Evolutionary conservation across 768 basidiomycete species (phyloP).

Genomic region (Paxillus ammoniavirescens): DNA sequence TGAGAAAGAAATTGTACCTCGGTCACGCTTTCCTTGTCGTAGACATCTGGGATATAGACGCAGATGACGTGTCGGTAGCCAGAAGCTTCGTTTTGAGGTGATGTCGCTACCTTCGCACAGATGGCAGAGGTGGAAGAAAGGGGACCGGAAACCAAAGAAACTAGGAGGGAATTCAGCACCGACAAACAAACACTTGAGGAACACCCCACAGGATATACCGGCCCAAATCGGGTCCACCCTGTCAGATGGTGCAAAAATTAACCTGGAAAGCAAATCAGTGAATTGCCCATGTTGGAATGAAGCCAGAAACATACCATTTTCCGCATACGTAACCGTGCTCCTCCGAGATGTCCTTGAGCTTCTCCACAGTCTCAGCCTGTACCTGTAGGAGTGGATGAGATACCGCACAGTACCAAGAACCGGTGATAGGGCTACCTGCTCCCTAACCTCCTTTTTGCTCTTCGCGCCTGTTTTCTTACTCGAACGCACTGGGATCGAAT

Average conservation of each 20-base stretch:
- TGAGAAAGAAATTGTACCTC: conserved; percentile 36
- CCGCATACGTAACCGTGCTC: conserved; percentile 55
- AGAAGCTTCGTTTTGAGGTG: conserved; percentile 43
- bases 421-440: conserved; percentile 44
- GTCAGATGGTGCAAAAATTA: conserved; percentile 61
- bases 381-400: conserved; percentile 36
- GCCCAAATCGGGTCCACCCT: conserved; percentile 66
- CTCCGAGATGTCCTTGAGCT: conserved; percentile 58
- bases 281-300: background rate
- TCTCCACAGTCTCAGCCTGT: conserved; percentile 56
- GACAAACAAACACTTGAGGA: background rate
- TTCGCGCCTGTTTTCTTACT: conserved; percentile 71
- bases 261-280: conserved; percentile 40
- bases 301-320: conserved; percentile 54
- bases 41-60: conserved; percentile 69
- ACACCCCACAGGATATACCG: conserved; percentile 53
- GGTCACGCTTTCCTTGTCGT: conserved; percentile 57
- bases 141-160: conserved; percentile 64
- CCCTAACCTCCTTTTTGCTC: conserved; percentile 75
- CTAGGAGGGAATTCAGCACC: conserved; percentile 31
- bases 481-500: conserved; percentile 60
- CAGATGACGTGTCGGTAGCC: conserved; percentile 67
- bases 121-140: conserved; percentile 56
- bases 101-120: conserved; percentile 66
- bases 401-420: background rate